Percentiles rank a stretch among this genome's conserved stretches.
Evolutionary conservation across 1,284 basidiomycete genomes (phyloP).

Genomic region (Sporisorium graminicola): DNA sequence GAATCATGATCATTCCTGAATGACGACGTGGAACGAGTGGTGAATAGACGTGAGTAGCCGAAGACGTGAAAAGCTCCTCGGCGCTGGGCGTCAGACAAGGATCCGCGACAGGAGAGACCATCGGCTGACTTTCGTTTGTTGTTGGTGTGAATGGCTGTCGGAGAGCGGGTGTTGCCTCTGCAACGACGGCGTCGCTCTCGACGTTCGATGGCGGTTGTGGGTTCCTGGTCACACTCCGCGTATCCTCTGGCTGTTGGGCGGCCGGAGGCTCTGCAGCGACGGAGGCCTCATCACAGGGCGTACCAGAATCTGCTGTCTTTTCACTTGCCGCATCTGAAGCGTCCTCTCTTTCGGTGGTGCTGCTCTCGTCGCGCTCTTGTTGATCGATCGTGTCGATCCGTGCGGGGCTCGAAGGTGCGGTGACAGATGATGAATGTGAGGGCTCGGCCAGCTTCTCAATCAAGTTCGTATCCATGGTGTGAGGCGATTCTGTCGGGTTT

Average conservation of each 20-base stretch:
- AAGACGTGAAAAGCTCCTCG: conserved; percentile 35
- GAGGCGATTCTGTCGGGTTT: conserved; percentile 15
- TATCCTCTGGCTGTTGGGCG: neutral
- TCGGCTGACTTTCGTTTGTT: neutral
- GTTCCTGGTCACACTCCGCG: neutral
- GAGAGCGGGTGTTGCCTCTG: neutral
- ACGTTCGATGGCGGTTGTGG: neutral
- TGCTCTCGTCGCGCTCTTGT: neutral
- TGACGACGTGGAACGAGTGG: conserved; percentile 53
- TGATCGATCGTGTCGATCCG: neutral
- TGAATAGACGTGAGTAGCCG: conserved; percentile 13
- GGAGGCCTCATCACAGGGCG: neutral
- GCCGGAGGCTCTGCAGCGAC: neutral
- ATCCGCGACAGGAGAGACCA: conserved; percentile 7
- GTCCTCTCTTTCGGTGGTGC: conserved; percentile 1
- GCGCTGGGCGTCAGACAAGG: conserved; percentile 32
- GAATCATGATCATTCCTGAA: conserved; percentile 57
- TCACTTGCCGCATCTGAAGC: conserved; percentile 3
- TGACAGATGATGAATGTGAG: conserved; percentile 24
- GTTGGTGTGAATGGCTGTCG: conserved; percentile 3
- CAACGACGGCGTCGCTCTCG: neutral
- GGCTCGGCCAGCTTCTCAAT: conserved; percentile 10
- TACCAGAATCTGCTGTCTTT: conserved; percentile 2
- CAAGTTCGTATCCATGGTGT: conserved; percentile 5
- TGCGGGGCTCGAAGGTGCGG: conserved; percentile 31